Percentiles rank a stretch among this genome's conserved stretches.
These are phyloP conservation scores for Quercus phellos DNA, from an alignment of 331 rosid genomes.

Conservation along the genomic window DNA sequence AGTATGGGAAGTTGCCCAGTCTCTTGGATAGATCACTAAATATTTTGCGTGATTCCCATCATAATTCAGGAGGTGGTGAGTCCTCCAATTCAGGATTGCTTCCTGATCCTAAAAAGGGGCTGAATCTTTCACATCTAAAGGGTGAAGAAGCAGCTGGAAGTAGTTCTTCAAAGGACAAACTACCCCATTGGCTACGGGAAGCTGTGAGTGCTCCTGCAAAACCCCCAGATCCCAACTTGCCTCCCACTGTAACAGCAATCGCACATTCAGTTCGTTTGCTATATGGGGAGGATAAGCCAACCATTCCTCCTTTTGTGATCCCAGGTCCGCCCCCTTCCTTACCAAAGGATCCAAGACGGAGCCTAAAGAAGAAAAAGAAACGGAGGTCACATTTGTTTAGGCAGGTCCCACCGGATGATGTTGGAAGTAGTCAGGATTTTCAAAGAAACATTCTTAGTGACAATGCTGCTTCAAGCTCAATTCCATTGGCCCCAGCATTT, in stretches of 20 bases:
- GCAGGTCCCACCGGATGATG: slow-evolving; percentile 38
- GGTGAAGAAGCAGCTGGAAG: slow-evolving; percentile 56
- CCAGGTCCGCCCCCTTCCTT: slow-evolving; percentile 83
- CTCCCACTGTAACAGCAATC: slow-evolving; percentile 86
- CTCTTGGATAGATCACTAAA: slow-evolving; percentile 61
- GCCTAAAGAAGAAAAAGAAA: slow-evolving; percentile 62
- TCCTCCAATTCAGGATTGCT: slow-evolving; percentile 41
- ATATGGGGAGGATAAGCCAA: slow-evolving; percentile 74
- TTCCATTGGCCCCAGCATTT: slow-evolving; percentile 50
- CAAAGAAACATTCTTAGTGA: slow-evolving; percentile 33
- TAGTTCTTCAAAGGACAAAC: slow-evolving; percentile 68
- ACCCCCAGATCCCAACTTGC: slow-evolving; percentile 69
- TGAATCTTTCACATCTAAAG: slow-evolving; percentile 32
- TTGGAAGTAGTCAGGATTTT: slow-evolving; percentile 45
- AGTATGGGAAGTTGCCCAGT: slow-evolving; percentile 61
- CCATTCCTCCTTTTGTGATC: slow-evolving; percentile 87
- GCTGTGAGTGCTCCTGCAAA: slow-evolving; percentile 76
- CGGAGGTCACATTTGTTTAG: slow-evolving; percentile 42
- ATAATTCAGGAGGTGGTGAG: slow-evolving; percentile 54
- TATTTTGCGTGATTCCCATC: slow-evolving; percentile 34
- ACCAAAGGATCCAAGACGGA: slow-evolving; percentile 87
- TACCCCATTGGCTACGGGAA: slow-evolving; percentile 97
- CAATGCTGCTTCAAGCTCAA: slow-evolving; percentile 57
- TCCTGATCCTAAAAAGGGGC: slow-evolving; percentile 47
- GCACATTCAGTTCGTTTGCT: slow-evolving; percentile 86